Evolutionary conservation across 2,329 filamentous ascomycete genomes (phyloP).

Genomic region (Ophiostoma sp.): DNA sequence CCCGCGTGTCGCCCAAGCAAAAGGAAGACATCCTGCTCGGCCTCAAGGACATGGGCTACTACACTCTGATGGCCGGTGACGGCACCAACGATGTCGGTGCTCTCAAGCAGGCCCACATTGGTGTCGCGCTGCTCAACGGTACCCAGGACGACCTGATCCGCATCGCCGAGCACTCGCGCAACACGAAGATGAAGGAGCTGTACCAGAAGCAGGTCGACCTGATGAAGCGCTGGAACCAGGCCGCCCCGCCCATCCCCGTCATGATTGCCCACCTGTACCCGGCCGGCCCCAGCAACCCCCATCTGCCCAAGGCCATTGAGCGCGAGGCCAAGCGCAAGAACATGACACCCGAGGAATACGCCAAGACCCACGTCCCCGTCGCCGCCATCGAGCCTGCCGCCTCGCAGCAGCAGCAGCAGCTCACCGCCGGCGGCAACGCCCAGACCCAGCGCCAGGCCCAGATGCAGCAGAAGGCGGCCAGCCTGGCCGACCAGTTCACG

Average conservation of each 20-base stretch:
- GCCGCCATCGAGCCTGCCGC: slow-evolving; percentile 58
- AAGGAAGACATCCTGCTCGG: slow-evolving; percentile 98
- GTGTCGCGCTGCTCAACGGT: slow-evolving; percentile 91
- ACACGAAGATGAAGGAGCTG: slow-evolving; percentile 96
- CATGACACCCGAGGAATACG: slow-evolving; percentile 55
- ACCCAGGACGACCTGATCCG: slow-evolving; percentile 84
- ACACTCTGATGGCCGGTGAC: slow-evolving; percentile 96
- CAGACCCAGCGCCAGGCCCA: slow-evolving; percentile 53
- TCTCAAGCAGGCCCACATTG: slow-evolving; percentile 95
- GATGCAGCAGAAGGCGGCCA: slow-evolving; percentile 65
- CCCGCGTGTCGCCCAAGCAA: slow-evolving; percentile 95
- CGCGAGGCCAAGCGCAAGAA: slow-evolving; percentile 78
- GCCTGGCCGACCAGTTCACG: slow-evolving; percentile 80
- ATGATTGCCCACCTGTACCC: slow-evolving; percentile 93
- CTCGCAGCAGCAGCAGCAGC: slow-evolving; percentile 56
- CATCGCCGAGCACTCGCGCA: slow-evolving; percentile 89
- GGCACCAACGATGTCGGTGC: slow-evolving; percentile 98
- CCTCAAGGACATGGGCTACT: slow-evolving; percentile 93
- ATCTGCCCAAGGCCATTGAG: slow-evolving; percentile 87
- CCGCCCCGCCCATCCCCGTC: slow-evolving; percentile 81
- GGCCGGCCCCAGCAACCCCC: slow-evolving; percentile 83
- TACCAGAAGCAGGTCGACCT: slow-evolving; percentile 92
- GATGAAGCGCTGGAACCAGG: slow-evolving; percentile 94
- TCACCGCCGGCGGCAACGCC: slow-evolving; percentile 38
- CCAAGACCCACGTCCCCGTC: slow-evolving; percentile 39